A percentile compares a stretch with the other conserved stretches of the same genome.
These are phyloP conservation scores for Trametes meyenii DNA, from an alignment of 768 basidiomycete species.

Conservation along the genomic window DNA sequence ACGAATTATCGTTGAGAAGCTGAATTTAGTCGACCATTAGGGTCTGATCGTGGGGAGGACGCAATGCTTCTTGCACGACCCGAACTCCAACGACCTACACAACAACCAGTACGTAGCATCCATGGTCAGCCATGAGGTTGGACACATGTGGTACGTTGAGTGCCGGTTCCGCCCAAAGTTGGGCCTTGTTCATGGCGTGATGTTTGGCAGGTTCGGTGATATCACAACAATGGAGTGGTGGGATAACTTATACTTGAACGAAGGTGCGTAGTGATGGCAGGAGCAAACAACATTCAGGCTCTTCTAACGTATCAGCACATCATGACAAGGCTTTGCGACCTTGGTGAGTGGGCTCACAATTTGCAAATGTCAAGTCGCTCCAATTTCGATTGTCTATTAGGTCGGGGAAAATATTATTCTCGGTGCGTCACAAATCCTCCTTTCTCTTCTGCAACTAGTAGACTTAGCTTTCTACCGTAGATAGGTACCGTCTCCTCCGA, in stretches of 20 bases:
- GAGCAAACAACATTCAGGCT: too few relatives aligned
- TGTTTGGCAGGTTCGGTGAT: constrained; percentile 73
- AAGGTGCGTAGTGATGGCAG: constrained; percentile 50
- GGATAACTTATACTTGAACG: constrained; percentile 83
- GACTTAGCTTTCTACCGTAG: constrained; percentile 34
- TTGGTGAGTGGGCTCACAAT: constrained; percentile 42
- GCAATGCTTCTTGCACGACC: constrained; percentile 77
- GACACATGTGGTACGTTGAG: constrained; percentile 70
- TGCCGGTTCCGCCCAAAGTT: not conserved
- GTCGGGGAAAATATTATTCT: constrained; percentile 89
- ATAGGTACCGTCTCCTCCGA: constrained; percentile 45
- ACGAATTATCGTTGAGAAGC: not conserved
- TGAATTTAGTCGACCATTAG: not conserved
- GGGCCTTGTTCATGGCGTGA: not conserved
- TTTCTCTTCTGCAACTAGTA: not conserved
- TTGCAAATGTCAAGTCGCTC: too few relatives aligned
- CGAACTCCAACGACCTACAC: constrained; percentile 67
- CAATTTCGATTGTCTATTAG: constrained; percentile 32
- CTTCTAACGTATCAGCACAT: not conserved
- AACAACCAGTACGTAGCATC: constrained; percentile 79
- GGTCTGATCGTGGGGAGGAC: constrained; percentile 64
- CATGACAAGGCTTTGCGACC: constrained; percentile 72
- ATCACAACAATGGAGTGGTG: constrained; percentile 96
- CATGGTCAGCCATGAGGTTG: constrained; percentile 85
- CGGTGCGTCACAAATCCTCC: constrained; percentile 43